Evolutionary conservation across 2,329 filamentous ascomycete species (phyloP).

Genomic region (Daldinia eschscholtzii): DNA sequence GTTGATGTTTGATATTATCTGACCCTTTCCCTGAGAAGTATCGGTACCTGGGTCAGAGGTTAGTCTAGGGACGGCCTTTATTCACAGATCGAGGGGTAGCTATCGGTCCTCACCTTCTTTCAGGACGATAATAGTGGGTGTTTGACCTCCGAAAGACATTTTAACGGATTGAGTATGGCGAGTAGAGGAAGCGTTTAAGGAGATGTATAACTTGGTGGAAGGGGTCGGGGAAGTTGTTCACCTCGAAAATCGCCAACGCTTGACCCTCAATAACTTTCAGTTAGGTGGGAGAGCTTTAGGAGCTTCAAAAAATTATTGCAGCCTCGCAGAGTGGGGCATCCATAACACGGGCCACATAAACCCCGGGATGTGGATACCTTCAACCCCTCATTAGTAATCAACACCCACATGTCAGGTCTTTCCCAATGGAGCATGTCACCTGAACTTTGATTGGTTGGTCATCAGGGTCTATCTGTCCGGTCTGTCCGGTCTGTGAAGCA

Average conservation of each 20-base stretch:
- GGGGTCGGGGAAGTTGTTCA: slow-evolving; percentile 10
- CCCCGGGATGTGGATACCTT: background rate
- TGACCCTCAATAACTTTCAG: slow-evolving; percentile 40
- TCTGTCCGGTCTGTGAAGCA: no score
- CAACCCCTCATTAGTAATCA: slow-evolving; percentile 33
- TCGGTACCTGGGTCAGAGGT: slow-evolving; percentile 80
- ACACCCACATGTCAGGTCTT: background rate
- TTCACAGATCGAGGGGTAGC: slow-evolving; percentile 48
- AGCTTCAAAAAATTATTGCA: slow-evolving; percentile 66
- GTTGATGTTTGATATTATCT: slow-evolving; percentile 98
- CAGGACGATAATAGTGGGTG: slow-evolving; percentile 97
- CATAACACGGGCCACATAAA: slow-evolving; percentile 29
- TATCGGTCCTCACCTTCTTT: slow-evolving; percentile 80
- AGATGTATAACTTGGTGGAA: background rate
- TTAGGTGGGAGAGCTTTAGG: slow-evolving; percentile 52
- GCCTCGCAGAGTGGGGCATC: slow-evolving; percentile 53
- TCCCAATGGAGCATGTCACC: slow-evolving; percentile 2
- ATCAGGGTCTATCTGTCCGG: no score
- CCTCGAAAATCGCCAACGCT: slow-evolving; percentile 26
- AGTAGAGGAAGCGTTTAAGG: background rate
- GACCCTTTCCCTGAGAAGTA: slow-evolving; percentile 94
- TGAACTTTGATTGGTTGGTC: background rate
- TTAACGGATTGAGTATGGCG: slow-evolving; percentile 46
- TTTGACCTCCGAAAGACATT: slow-evolving; percentile 98
- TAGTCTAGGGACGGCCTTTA: slow-evolving; percentile 6